Evolutionary conservation across 23 red algal species (phyloP), one percentile per base, ranked within the genome.

Genomic region (Gracilaria vermiculophylla): DNA sequence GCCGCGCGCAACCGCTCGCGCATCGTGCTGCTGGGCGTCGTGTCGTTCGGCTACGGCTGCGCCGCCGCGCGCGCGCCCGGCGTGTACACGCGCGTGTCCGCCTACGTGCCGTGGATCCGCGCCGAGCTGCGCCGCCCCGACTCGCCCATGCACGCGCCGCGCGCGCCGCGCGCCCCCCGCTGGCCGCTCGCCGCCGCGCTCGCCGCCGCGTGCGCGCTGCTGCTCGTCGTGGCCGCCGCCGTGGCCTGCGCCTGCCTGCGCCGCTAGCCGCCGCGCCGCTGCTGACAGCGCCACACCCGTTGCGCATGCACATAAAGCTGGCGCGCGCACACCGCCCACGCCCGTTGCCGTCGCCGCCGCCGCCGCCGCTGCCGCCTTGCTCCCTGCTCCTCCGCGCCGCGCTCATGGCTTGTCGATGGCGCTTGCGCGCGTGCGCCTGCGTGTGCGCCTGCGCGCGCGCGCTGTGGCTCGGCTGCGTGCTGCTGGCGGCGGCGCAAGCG

Each of bases 11-110:
- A 85, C 20, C 16, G 44, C 61, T 21, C 11, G 3, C 24, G 66
- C 34, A 55, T 85, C 0, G 24, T 92, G 40, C 64, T 83, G 27
- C 20, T 92, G 15, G 88, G 88, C 19, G 51, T 92, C 21, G 69
- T 77, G 8, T 92, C 88, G 58, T 83, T 83, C 76, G 88, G 88
- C 7, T 83, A 72, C 49, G 88, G 88, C n/a, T 92, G 88, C 64
- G 88, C 88, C 8, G 23, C 15, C 6, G 21, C 77, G 11, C 17
- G 40, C 47, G 54, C 72, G 60, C 88, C 88, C 5, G 88, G 88
- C 77, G 88, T 92, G 29, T 92, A 92, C 73, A 73, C 78, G 6
- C 51, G 78, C 33, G 64, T 93, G 0, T 74, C 90, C 21, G 52
- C 56, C n/a, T 93, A 76, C 55, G 50, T 39, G 40, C 51, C 78